phyloP scores from a whole-genome alignment of 140 eudicot species.

The Oenanthe javanica region DNA sequence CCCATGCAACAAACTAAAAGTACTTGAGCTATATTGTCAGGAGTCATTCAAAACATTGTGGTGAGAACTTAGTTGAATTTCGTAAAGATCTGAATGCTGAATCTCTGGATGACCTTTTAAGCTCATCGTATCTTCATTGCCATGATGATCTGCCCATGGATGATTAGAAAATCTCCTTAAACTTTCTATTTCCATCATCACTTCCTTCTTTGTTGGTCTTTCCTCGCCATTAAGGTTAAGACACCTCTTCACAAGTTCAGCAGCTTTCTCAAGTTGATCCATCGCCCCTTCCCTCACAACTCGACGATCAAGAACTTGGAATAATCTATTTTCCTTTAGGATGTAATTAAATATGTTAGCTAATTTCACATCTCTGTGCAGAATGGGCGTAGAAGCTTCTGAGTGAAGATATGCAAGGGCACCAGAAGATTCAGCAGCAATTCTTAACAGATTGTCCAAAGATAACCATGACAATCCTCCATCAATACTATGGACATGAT shows the following conservation, averaged over 20 bases:
- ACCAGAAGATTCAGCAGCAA: slow-evolving; percentile 32
- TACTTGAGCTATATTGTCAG: background rate
- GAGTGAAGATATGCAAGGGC: slow-evolving; percentile 42
- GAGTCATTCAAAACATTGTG: background rate
- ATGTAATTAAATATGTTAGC: slow-evolving; percentile 28
- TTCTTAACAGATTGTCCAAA: slow-evolving; percentile 29
- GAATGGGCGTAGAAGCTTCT: slow-evolving; percentile 20
- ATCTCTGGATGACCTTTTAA: slow-evolving; percentile 7
- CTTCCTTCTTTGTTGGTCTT: slow-evolving; percentile 47
- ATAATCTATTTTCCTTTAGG: slow-evolving; percentile 35
- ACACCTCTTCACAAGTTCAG: slow-evolving; percentile 36
- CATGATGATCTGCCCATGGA: slow-evolving; percentile 28
- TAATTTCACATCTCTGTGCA: slow-evolving; percentile 39
- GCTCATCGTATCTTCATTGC: slow-evolving; percentile 18
- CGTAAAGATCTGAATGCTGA: slow-evolving; percentile 22
- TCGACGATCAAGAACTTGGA: slow-evolving; percentile 31
- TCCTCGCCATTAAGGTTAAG: slow-evolving; percentile 26
- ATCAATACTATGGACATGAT: slow-evolving; percentile 1
- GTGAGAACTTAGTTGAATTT: slow-evolving; percentile 4
- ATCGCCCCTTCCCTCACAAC: slow-evolving; percentile 32
- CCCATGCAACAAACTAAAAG: background rate
- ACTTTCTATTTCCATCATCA: slow-evolving; percentile 29
- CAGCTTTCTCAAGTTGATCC: slow-evolving; percentile 26
- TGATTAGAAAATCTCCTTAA: slow-evolving; percentile 33
- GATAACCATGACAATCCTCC: slow-evolving; percentile 23